Evolutionary conservation across 768 basidiomycete species (phyloP).

Genomic region (Tubosaeta brunneosetosa): DNA sequence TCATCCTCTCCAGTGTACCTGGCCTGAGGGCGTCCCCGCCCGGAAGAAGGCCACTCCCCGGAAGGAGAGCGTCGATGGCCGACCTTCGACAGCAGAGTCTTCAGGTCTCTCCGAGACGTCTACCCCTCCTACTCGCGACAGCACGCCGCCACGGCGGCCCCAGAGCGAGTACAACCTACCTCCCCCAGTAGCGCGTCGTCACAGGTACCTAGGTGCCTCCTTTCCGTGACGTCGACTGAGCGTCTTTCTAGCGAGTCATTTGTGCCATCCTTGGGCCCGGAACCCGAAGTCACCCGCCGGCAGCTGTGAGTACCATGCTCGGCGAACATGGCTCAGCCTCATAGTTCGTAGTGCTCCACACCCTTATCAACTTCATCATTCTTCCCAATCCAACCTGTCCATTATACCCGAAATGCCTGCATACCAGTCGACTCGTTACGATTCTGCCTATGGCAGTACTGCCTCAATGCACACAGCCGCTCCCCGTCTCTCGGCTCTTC

Average conservation of each 20-base stretch:
- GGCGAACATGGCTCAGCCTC: slow-evolving; percentile 8
- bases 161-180: slow-evolving; percentile 38
- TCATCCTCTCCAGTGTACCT: slow-evolving; percentile 56
- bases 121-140: slow-evolving; percentile 66
- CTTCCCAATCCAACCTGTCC: slow-evolving; percentile 43
- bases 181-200: slow-evolving; percentile 37
- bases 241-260: slow-evolving; percentile 39
- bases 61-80: slow-evolving; percentile 56
- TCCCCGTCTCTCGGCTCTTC: slow-evolving; percentile 37
- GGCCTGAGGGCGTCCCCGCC: slow-evolving; percentile 75
- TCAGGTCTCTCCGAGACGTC: slow-evolving; percentile 68
- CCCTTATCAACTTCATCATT: slow-evolving; percentile 41
- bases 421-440: slow-evolving; percentile 52
- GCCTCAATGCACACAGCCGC: slow-evolving; percentile 28
- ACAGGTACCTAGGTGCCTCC: slow-evolving; percentile 28
- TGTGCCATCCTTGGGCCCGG: slow-evolving; percentile 39
- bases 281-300: slow-evolving; percentile 42
- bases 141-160: slow-evolving; percentile 54
- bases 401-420: slow-evolving; percentile 56
- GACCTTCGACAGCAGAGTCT: slow-evolving; percentile 74
- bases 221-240: slow-evolving; percentile 5
- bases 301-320: slow-evolving; percentile 38
- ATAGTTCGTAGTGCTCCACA: slow-evolving; percentile 35
- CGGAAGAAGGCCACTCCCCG: slow-evolving; percentile 60
- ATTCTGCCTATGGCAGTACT: slow-evolving; percentile 42